Base-by-base conservation (phyloP, 768 basidiomycete species). In the Naganishia onofrii region DNA sequence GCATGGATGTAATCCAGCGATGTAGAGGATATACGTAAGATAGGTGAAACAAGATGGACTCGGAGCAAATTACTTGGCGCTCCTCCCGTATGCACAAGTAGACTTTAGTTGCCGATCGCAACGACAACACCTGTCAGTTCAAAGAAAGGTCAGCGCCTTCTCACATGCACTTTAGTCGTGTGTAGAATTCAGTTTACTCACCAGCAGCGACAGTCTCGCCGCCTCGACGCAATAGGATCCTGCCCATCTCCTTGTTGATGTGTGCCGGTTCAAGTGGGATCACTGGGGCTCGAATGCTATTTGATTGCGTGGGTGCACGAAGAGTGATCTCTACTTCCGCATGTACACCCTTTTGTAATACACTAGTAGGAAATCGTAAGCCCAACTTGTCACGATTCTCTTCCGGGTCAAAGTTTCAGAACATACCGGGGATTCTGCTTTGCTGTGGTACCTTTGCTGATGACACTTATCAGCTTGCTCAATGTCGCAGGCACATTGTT, bases 151-250 rank as follows among this genome's bases (percentile, higher is more conserved):
- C 36, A 58, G 57, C 13, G 3, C 53, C 29, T 2, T 36, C 5
- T 36, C 5, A 10, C 42, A 42, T 42, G 7, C 42, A 42, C 42
- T 15, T 17, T 3, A 29, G 15, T 29, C 32, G 26, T 13, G 7
- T 12, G 28, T 28, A 54, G 8, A 28, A 13, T 2, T 13, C 15
- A 4, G 29, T 26, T 38, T 10, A 44, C 60, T 63, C 60, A 89
- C 93, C 94, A 54, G 94, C 94, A 46, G 88, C 92, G 70, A 99
- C 90, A 0, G 96, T 97, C 82, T 97, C 94, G 0, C 96, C 96
- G 34, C 87, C 88, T 66, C 95, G 83, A 53, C 96, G 84, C 69
- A 99, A 84, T 72, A 99, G 78, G 63, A 99, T 86, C 56, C 96
- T 83, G 0, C 96, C 96, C 96, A 98, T 96, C 67, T 94, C 91